Evolutionary conservation across 495 filamentous ascomycete species (phyloP), one percentile per base, ranked within the genome.

Genomic region (Penicillium robsamsonii): DNA sequence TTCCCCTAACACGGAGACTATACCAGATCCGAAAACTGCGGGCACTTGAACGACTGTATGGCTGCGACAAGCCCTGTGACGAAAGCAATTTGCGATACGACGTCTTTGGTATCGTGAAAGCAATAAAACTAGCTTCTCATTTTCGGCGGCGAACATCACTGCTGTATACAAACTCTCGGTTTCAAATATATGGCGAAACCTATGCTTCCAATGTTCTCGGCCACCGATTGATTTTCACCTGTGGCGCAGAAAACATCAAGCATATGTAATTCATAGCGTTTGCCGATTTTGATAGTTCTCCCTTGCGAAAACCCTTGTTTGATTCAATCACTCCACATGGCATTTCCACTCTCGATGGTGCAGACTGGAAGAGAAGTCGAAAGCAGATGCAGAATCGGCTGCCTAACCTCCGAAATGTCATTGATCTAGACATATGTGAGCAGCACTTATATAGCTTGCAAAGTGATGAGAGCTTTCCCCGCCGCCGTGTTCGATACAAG

Each of bases 281-380:
- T 47, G 41, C 17, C 50, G 59, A 64, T 45, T 64, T 46, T 31
- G 62, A 64, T 37, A 62, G 59, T 33, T 58, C 62, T 17, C 20
- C 50, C 10, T 18, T 53, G 25, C 49, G 62, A 52, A 53, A 37
- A 13, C 59, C 60, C 25, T 13, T 64, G 18, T 64, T 64, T 29
- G 35, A 46, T 27, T 41, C 48, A 10, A 58, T 62, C 42, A 62
- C 62, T 6, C 57, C 58, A n/a, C 61, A 59, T 52, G 62, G 62
- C 1, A 64, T 64, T 42, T 62, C 62, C 25, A 57, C 59, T 11
- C 42, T 62, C 22, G 62, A 64, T 35, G 62, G 59, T 11, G 18
- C 38, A 29, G 40, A 49, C 18, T 64, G 62, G 62, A 62, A 55
- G 33, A 43, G 15, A 35, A 50, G 33, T 20, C 54, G 62, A 17